Percentiles rank a stretch among this genome's conserved stretches.
These are phyloP conservation scores for Leccinellum luteum DNA, from an alignment of 768 basidiomycete genomes.

Conservation along the genomic window DNA sequence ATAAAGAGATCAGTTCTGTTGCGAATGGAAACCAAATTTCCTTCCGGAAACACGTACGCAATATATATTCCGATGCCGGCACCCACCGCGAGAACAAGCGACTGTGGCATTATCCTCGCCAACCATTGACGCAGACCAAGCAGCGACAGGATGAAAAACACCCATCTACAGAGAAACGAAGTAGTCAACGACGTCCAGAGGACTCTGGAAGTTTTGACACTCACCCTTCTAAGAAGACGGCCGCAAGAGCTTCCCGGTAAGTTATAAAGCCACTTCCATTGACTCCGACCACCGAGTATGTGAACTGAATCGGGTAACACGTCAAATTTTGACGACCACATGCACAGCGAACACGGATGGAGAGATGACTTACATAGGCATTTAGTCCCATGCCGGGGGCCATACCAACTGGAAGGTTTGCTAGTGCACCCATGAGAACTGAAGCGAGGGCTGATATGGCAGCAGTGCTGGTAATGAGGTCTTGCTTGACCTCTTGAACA, in stretches of 20 bases:
- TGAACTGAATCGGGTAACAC: conserved; percentile 50
- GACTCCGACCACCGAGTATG: conserved; percentile 86
- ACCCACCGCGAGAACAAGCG: conserved; percentile 80
- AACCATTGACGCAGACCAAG: conserved; percentile 89
- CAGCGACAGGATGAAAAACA: conserved; percentile 77
- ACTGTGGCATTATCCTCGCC: conserved; percentile 84
- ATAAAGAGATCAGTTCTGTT: conserved; percentile 4
- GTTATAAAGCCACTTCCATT: conserved; percentile 68
- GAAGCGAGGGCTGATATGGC: conserved; percentile 72
- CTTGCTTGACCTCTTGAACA: conserved; percentile 59
- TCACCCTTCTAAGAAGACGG: conserved; percentile 86
- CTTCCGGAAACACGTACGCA: conserved; percentile 47
- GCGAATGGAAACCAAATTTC: background rate
- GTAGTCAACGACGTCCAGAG: background rate
- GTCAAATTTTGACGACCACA: background rate
- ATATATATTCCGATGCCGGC: conserved; percentile 88
- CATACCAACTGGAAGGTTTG: conserved; percentile 87
- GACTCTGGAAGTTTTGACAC: conserved; percentile 19
- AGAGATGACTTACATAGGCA: conserved; percentile 57
- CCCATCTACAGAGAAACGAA: conserved; percentile 48
- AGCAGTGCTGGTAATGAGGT: conserved; percentile 82
- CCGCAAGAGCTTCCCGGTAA: conserved; percentile 78
- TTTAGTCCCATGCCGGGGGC: conserved; percentile 85
- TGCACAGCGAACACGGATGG: background rate
- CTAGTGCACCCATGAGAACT: conserved; percentile 79